Conservation (phyloP, 2,329 filamentous ascomycete genomes). For the Penicillium sp. region DNA sequence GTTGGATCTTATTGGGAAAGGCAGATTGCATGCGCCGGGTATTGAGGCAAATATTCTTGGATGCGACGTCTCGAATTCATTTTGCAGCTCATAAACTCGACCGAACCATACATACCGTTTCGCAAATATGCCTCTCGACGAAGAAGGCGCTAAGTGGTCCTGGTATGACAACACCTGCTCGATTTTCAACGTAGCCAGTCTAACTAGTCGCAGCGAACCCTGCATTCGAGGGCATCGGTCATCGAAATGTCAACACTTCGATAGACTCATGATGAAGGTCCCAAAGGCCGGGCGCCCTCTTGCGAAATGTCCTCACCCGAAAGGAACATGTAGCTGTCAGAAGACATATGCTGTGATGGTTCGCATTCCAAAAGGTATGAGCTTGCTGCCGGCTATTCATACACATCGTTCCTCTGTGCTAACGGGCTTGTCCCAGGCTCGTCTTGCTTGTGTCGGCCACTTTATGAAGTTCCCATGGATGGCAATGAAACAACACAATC, state of each 20-base stretch:
- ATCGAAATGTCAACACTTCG: slow-evolving; percentile 52
- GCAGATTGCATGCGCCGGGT: slow-evolving; percentile 6
- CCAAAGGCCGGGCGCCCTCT: slow-evolving; percentile 51
- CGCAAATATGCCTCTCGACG: slow-evolving; percentile 45
- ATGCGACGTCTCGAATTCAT: slow-evolving; percentile 14
- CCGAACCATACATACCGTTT: neutral
- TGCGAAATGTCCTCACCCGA: slow-evolving; percentile 49
- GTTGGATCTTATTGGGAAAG: slow-evolving; percentile 4
- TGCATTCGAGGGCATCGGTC: slow-evolving; percentile 52
- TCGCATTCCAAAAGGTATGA: slow-evolving; percentile 44
- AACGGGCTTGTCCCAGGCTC: slow-evolving; percentile 31
- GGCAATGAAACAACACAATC: slow-evolving; percentile 16
- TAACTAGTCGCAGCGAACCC: slow-evolving; percentile 42
- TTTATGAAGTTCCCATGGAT: slow-evolving; percentile 38
- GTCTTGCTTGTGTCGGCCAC: slow-evolving; percentile 43
- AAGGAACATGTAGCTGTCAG: slow-evolving; percentile 44
- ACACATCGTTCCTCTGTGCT: slow-evolving; percentile 4
- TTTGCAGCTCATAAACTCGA: slow-evolving; percentile 1
- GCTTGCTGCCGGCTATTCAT: neutral
- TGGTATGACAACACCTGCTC: slow-evolving; percentile 36
- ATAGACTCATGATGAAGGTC: slow-evolving; percentile 52
- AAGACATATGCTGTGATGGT: slow-evolving; percentile 48
- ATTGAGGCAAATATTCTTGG: neutral
- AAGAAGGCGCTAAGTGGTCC: slow-evolving; percentile 49
- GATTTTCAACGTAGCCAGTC: neutral